Conservation (phyloP, 2,329 filamentous ascomycete genomes). For the Claviceps maximensis region DNA sequence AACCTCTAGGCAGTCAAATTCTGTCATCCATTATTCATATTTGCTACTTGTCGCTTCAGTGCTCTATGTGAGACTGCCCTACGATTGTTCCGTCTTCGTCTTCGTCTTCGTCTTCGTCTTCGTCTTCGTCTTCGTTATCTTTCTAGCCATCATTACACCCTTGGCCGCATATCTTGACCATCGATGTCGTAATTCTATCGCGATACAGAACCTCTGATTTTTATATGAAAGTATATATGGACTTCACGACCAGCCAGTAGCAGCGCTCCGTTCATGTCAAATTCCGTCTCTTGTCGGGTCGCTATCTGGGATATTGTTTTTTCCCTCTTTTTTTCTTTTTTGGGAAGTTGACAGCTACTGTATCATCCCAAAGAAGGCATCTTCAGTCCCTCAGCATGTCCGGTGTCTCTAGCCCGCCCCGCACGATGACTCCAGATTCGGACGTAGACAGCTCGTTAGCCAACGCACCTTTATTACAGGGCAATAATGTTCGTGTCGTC, state of each 20-base stretch:
- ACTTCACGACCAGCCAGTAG: not conserved
- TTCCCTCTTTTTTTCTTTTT: too few relatives aligned
- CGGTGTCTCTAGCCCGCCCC: slow-evolving; percentile 9
- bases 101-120: too few relatives aligned
- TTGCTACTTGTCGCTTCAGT: not conserved
- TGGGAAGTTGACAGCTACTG: not conserved
- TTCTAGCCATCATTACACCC: not conserved
- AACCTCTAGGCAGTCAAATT: too few relatives aligned
- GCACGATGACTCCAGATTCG: slow-evolving; percentile 10
- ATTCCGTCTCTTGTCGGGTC: not conserved
- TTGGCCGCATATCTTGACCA: not conserved
- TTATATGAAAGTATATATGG: not conserved
- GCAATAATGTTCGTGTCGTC: slow-evolving; percentile 3
- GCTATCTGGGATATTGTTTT: too few relatives aligned
- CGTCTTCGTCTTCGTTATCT: not conserved
- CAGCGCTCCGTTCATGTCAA: not conserved
- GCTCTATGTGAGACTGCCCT: not conserved
- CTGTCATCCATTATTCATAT: not conserved
- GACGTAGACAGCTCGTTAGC: slow-evolving; percentile 6
- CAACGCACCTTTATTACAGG: slow-evolving; percentile 3
- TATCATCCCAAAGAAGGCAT: not conserved
- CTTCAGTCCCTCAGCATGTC: slow-evolving; percentile 5
- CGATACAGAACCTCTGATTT: not conserved
- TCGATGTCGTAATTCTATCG: not conserved
- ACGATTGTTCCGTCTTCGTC: not conserved